Evolutionary conservation across 1,139 yeast species (phyloP), one percentile per base, ranked within the genome.

Genomic region (Pneumocystis carinii): DNA sequence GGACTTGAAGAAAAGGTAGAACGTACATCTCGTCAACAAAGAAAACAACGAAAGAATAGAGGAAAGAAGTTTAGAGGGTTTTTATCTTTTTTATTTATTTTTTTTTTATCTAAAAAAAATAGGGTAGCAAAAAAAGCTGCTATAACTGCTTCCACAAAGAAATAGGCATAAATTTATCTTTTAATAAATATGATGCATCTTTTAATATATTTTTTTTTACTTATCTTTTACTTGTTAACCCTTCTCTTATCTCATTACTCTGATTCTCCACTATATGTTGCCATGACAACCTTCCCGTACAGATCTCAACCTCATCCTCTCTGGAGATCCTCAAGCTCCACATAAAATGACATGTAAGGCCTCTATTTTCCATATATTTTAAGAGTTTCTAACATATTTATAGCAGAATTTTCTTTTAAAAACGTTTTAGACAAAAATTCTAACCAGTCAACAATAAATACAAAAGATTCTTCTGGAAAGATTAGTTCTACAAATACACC

Each of bases 31-130:
- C 90, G 97, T 90, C 97, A 90, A 84, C 98, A 94, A 84, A 90
- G 98, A 85, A 94, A 94, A 83, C 98, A 92, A 87, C 89, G 88
- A 90, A 92, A 92, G 92, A 92, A 92, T 96, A 90, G 97, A 61
- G 65, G 60, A 61, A 65, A 65, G 64, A 65, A 65, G 64, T 48
- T 48, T 19, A 48, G 55, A 48, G 55, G 55, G 55, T 48, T 48
- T 48, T 41, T 48, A 32, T 32, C 24, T 3, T 12, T 24, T 12
- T 42, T 8, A 19, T 42, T 48, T 48, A n/a, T 48, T 15, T 17
- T 24, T 48, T 48, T 48, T 12, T 48, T 6, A 10, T 14, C 55
- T 48, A 48, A 48, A 14, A 48, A 48, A 24, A 48, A 24, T 12
- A 48, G 55, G 14, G 27, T 14, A 24, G 32, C 15, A 48, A 48